A percentile compares a stretch with the other conserved stretches of the same genome.
These are phyloP conservation scores for Lonicera japonica DNA, from an alignment of 129 eudicot genomes.

Conservation along the genomic window DNA sequence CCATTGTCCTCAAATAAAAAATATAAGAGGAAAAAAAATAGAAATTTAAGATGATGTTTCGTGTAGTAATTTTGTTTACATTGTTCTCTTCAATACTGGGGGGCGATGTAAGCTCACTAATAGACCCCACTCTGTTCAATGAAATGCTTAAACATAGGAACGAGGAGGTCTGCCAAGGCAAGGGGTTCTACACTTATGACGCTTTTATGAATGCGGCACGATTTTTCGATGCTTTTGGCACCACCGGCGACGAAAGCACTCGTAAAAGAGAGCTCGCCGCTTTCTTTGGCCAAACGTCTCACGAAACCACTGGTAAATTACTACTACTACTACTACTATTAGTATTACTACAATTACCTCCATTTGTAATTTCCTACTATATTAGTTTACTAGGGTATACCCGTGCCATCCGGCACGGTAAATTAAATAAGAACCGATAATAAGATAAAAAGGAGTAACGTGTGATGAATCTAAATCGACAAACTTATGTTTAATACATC, in stretches of 20 bases:
- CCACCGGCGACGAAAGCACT: slow-evolving; percentile 30
- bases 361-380: too few relatives aligned
- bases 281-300: slow-evolving; percentile 64
- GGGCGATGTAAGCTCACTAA: slow-evolving; percentile 27
- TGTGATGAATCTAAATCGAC: too few relatives aligned
- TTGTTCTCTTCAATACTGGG: not conserved
- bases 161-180: slow-evolving; percentile 30
- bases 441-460: too few relatives aligned
- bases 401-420: too few relatives aligned
- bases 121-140: slow-evolving; percentile 24
- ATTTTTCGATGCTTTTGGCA: slow-evolving; percentile 37
- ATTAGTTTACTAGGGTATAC: too few relatives aligned
- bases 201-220: slow-evolving; percentile 52
- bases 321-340: too few relatives aligned
- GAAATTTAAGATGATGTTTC: too few relatives aligned
- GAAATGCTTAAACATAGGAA: slow-evolving; percentile 45
- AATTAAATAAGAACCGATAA: too few relatives aligned
- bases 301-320: slow-evolving; percentile 52
- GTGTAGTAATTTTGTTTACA: too few relatives aligned
- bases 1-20: too few relatives aligned
- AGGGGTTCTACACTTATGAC: slow-evolving; percentile 41
- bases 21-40: too few relatives aligned
- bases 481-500: too few relatives aligned
- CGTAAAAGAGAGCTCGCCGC: slow-evolving; percentile 54
- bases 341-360: not conserved